These are phyloP conservation scores for Ophiosphaerella herpotricha DNA, from an alignment of 2,329 filamentous ascomycete species.

Conservation along the genomic window DNA sequence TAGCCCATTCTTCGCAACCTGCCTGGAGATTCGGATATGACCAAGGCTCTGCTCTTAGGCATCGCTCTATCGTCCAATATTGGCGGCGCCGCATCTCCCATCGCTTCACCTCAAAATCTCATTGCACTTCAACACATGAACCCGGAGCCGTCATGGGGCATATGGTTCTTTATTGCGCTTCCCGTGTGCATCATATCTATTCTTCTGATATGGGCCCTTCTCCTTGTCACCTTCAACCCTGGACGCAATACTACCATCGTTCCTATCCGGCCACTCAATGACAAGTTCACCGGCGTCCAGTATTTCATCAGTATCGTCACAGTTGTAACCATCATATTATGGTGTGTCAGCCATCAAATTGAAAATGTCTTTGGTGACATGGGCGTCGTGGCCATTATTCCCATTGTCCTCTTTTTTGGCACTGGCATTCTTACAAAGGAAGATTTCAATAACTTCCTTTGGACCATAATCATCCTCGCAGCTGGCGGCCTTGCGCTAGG, in stretches of 20 bases:
- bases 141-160: constrained; percentile 86
- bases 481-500: constrained; percentile 90
- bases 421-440: constrained; percentile 96
- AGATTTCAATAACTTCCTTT: constrained; percentile 99
- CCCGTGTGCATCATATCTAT: constrained; percentile 91
- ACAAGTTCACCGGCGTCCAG: constrained; percentile 84
- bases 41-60: constrained; percentile 91
- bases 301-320: constrained; percentile 91
- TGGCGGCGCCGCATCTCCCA: constrained; percentile 93
- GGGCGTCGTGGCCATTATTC: constrained; percentile 97
- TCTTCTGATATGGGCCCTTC: constrained; percentile 82
- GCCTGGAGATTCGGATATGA: constrained; percentile 86
- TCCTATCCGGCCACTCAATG: constrained; percentile 86
- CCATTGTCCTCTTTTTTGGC: constrained; percentile 94
- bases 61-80: constrained; percentile 96
- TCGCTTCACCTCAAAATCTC: constrained; percentile 96
- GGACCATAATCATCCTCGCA: constrained; percentile 99
- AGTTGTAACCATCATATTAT: constrained; percentile 80
- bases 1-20: constrained; percentile 93
- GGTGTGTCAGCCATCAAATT: constrained; percentile 90
- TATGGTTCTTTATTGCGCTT: constrained; percentile 96
- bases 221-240: constrained; percentile 84
- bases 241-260: constrained; percentile 86
- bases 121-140: constrained; percentile 96
- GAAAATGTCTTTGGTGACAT: constrained; percentile 92